phyloP scores from a whole-genome alignment of 441 rosid species.

The Manihot esculenta region DNA sequence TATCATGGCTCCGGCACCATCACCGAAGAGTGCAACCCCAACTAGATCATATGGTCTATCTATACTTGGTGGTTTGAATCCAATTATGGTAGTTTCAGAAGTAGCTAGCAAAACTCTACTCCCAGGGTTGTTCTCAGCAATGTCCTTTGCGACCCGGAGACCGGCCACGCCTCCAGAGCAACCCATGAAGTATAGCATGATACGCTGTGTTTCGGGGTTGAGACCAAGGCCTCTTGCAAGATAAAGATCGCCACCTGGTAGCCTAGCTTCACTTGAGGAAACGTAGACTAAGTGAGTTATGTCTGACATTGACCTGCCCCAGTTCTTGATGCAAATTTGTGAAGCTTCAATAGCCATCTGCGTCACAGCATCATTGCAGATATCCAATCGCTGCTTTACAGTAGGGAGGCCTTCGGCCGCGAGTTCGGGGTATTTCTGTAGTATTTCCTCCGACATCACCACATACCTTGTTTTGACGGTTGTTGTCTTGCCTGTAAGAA shows the following conservation, averaged over 20 bases:
- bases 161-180: slow-evolving; percentile 98
- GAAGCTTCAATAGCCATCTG: slow-evolving; percentile 91
- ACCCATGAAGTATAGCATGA: slow-evolving; percentile 80
- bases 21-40: slow-evolving; percentile 92
- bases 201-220: slow-evolving; percentile 69
- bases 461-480: slow-evolving; percentile 93
- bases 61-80: slow-evolving; percentile 86
- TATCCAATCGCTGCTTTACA: slow-evolving; percentile 68
- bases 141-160: slow-evolving; percentile 88
- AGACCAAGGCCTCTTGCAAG: slow-evolving; percentile 81
- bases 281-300: slow-evolving; percentile 91
- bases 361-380: slow-evolving; percentile 81
- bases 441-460: slow-evolving; percentile 95
- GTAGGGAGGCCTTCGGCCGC: slow-evolving; percentile 79
- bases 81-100: slow-evolving; percentile 90
- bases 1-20: slow-evolving; percentile 90
- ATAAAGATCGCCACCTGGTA: slow-evolving; percentile 87
- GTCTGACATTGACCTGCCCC: slow-evolving; percentile 83
- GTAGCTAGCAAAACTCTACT: slow-evolving; percentile 86
- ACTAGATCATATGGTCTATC: slow-evolving; percentile 90
- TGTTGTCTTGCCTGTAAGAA: slow-evolving; percentile 79
- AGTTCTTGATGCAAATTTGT: slow-evolving; percentile 65
- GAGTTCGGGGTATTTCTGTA: slow-evolving; percentile 80
- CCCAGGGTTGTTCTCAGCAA: slow-evolving; percentile 90
- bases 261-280: slow-evolving; percentile 89